Conservation (phyloP, 805 yeast genomes). For the Wickerhamomyces sydowiorum region DNA sequence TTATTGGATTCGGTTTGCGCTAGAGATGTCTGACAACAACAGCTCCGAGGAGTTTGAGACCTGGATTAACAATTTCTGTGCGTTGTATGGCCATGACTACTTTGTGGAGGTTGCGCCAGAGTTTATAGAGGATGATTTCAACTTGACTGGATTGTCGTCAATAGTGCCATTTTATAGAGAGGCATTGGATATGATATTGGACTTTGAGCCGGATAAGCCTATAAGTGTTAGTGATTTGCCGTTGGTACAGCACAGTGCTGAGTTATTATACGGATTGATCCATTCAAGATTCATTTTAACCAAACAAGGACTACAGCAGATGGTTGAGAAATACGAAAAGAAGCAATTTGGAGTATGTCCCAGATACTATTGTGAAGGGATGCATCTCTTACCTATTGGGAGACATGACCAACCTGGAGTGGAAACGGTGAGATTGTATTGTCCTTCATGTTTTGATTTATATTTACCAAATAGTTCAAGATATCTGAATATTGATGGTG, state of each 20-base stretch:
- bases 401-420: conserved; percentile 85
- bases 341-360: conserved; percentile 92
- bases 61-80: conserved; percentile 51
- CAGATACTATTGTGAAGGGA: conserved; percentile 81
- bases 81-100: conserved; percentile 64
- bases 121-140: conserved; percentile 94
- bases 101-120: conserved; percentile 90
- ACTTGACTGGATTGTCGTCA: conserved; percentile 80
- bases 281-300: conserved; percentile 90
- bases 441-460: conserved; percentile 92
- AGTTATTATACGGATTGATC: conserved; percentile 84
- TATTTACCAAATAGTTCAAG: conserved; percentile 86
- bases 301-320: conserved; percentile 80
- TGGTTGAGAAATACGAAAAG: conserved; percentile 91
- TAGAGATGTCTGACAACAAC: conserved; percentile 7
- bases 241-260: conserved; percentile 83
- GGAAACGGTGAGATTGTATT: conserved; percentile 86
- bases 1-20: not conserved
- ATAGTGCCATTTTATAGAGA: conserved; percentile 89
- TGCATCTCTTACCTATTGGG: conserved; percentile 89
- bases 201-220: conserved; percentile 54
- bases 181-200: conserved; percentile 86
- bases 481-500: conserved; percentile 88
- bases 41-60: conserved; percentile 42
- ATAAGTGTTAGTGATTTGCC: conserved; percentile 64